Evolutionary conservation across 306 rosid genomes (phyloP), one percentile per base, ranked within the genome.

Genomic region (Dalbergia cultrata): DNA sequence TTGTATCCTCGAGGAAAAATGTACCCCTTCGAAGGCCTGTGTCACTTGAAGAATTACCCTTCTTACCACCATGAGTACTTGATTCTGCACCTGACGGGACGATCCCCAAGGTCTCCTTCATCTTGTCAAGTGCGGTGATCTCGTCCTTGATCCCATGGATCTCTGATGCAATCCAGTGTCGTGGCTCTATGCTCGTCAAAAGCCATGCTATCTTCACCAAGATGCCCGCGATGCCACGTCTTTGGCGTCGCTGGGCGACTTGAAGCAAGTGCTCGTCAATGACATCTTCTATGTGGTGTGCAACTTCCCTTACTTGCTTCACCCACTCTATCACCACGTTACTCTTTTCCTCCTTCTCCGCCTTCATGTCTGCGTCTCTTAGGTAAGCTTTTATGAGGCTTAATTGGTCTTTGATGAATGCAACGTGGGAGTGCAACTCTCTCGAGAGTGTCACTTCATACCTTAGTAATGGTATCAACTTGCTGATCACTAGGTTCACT

Each of bases 221-320:
- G 9, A 41, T 9, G 5, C 72, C 54, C 1, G 35, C 10, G 10
- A 67, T 1, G 10, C 72, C 72, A 12, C 37, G 72, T 33, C 18
- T 41, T 1, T 18, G 53, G 4, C 72, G 34, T 9, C 72, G 72
- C 54, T 41, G 16, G 0, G 72, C 72, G 8, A 67, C 72, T 41
- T 67, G 72, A 10, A 64, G 49, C 12, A 64, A 37, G 56, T 67
- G 43, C 13, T 67, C 54, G 3, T 67, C 72, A 31, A 67, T 41
- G 50, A 41, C 71, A 9, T 66, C 82, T 58, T 78, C 82, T 5
- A 69, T 78, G 49, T 39, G 61, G 18, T 45, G 54, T 1, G 82
- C 52, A 17, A 67, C 72, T 5, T 67, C 72, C 35, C 72, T 67
- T 5, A 67, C 56, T 43, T 67, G 52, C 72, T 49, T 62, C 8